These are phyloP conservation scores for thale cress (Arabidopsis thaliana) DNA, from an alignment of 345 rosid genomes.

Conservation along the genomic window DNA sequence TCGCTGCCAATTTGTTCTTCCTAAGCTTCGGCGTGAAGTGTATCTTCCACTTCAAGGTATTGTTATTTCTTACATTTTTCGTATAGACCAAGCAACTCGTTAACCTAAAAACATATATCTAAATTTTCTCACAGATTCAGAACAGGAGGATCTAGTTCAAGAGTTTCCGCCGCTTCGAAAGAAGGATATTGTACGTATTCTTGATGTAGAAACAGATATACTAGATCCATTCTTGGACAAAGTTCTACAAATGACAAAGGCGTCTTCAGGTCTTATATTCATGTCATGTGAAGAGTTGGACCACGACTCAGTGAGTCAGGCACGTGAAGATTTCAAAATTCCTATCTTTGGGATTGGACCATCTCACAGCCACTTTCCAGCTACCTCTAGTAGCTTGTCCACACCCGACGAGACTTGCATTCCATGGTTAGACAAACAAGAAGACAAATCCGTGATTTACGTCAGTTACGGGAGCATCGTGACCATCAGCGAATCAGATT, in stretches of 20 bases:
- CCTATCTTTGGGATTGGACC: slow-evolving; percentile 67
- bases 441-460: slow-evolving; percentile 48
- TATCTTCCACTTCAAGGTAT: slow-evolving; percentile 33
- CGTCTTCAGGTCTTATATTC: slow-evolving; percentile 56
- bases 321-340: slow-evolving; percentile 46
- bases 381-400: slow-evolving; percentile 44
- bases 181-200: slow-evolving; percentile 30
- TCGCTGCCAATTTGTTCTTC: slow-evolving; percentile 26
- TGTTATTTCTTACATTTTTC: not conserved
- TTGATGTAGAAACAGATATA: slow-evolving; percentile 2
- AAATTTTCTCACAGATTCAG: not conserved
- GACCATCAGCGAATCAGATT: slow-evolving; percentile 38
- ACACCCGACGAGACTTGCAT: slow-evolving; percentile 50
- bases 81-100: not conserved
- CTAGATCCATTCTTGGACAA: slow-evolving; percentile 15
- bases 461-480: slow-evolving; percentile 55
- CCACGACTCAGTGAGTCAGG: slow-evolving; percentile 53
- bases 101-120: no score
- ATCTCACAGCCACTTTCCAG: slow-evolving; percentile 18
- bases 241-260: slow-evolving; percentile 30
- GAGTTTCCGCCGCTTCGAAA: slow-evolving; percentile 40
- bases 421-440: slow-evolving; percentile 54
- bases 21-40: slow-evolving; percentile 20
- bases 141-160: slow-evolving; percentile 28
- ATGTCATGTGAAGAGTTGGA: slow-evolving; percentile 72